These are phyloP conservation scores for Calophaca sinica DNA, from an alignment of 306 rosid species.

Conservation along the genomic window DNA sequence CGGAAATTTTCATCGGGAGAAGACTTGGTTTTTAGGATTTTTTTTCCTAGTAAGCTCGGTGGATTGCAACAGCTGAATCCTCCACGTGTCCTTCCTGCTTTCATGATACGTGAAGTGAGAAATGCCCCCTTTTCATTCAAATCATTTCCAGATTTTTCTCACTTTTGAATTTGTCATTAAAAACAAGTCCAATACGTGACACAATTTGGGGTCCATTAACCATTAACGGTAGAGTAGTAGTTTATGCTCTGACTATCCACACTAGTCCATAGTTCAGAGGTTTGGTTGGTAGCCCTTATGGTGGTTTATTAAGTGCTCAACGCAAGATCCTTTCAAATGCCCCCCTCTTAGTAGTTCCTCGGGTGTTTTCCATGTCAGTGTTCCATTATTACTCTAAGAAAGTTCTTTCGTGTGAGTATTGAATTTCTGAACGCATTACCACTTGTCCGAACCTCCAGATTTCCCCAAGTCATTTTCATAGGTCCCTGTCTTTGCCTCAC, in stretches of 20 bases:
- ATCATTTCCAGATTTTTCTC: too few relatives aligned
- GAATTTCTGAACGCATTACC: neutral
- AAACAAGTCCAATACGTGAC: neutral
- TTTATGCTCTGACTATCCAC: too few relatives aligned
- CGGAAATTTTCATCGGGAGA: too few relatives aligned
- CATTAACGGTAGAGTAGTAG: neutral
- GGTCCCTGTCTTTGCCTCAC: neutral
- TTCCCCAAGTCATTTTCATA: slow-evolving; percentile 1
- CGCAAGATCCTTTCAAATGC: neutral
- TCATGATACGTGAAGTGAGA: too few relatives aligned
- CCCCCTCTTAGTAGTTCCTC: neutral
- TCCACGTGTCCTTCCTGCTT: too few relatives aligned
- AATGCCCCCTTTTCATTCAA: too few relatives aligned
- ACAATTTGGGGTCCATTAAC: neutral
- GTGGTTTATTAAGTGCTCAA: neutral
- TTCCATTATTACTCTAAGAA: slow-evolving; percentile 42
- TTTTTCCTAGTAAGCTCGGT: too few relatives aligned
- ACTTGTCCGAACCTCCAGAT: neutral
- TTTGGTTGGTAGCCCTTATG: too few relatives aligned
- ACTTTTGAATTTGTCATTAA: neutral
- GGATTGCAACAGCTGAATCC: too few relatives aligned
- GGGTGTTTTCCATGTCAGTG: slow-evolving; percentile 31
- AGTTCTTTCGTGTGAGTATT: neutral
- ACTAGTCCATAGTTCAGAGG: too few relatives aligned
- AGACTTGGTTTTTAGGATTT: too few relatives aligned